These are phyloP conservation scores for Ophiocordyceps camponoti-leonardi DNA, from an alignment of 2,329 filamentous ascomycete genomes.

Conservation along the genomic window DNA sequence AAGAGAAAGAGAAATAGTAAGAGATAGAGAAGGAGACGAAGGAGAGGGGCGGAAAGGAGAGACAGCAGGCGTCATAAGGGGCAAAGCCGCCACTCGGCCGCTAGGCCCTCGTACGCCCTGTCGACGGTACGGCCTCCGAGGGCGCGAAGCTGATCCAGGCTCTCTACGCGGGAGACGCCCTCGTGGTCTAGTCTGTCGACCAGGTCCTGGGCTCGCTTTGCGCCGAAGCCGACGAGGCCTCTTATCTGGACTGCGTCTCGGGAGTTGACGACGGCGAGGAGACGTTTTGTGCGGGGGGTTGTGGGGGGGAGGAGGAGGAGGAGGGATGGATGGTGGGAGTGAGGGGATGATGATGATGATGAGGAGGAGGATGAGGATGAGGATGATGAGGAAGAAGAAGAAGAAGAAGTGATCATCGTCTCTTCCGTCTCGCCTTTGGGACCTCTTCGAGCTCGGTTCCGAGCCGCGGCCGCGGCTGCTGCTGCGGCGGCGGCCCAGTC, in stretches of 20 bases:
- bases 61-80: not conserved
- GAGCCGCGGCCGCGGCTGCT: not conserved
- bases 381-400: not conserved
- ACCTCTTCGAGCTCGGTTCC: not conserved
- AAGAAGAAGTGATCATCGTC: constrained; percentile 9
- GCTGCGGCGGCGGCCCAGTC: not conserved
- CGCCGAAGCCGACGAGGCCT: constrained; percentile 50
- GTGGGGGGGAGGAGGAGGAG: not conserved
- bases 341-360: constrained; percentile 50
- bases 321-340: not conserved
- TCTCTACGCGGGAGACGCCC: constrained; percentile 22
- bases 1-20: no score
- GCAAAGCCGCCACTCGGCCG: not conserved
- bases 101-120: constrained; percentile 33
- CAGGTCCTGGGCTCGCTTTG: constrained; percentile 50
- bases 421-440: not conserved
- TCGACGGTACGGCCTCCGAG: constrained; percentile 38
- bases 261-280: constrained; percentile 59
- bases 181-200: constrained; percentile 36
- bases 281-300: constrained; percentile 40
- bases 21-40: not conserved
- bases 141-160: constrained; percentile 30
- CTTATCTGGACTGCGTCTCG: constrained; percentile 49
- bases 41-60: not conserved
- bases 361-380: constrained; percentile 30